Evolutionary conservation across 768 basidiomycete species (phyloP), one percentile per base, ranked within the genome.

Genomic region (Dioszegia crocea): DNA sequence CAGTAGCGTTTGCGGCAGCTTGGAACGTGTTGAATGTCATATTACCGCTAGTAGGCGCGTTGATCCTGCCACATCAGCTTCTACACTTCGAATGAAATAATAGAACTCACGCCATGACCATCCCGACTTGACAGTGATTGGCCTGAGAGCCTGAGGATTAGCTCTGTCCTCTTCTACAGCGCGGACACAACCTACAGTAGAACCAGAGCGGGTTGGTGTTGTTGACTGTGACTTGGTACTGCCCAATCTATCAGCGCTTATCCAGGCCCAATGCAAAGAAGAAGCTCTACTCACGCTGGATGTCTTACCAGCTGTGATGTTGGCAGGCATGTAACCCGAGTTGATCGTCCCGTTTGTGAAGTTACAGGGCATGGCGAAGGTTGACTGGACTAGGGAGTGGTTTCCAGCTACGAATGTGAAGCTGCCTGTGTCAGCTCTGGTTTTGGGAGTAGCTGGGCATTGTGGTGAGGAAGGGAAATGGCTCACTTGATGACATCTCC

Each of bases 291-390:
- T 48, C 26, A 48, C 47, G 47, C 47, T 48, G 9, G 47, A 48
- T 10, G 47, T 48, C 47, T 29, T 23, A 9, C 47, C 47, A 31
- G 47, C 47, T 8, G 47, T 48, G 47, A 48, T 48, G 19, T 48
- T 48, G 29, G 50, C 50, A 38, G 50, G 50, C 50, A 33, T 52
- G 50, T 26, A 52, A 11, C 50, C 50, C 11, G 50, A 52, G 30
- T 10, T 14, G 50, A 52, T 11, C 6, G 30, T 23, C 5, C 50
- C 50, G 29, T 52, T 52, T 17, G 21, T 10, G 11, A 43, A 43
- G 17, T 23, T 38, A 24, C 50, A 52, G 17, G 50, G 50, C 9
- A 36, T 39, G 9, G 29, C 14, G 36, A 52, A 52, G 9, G 10
- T 52, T 31, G 50, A 52, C 36, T 52, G 50, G 17, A 24, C 6